Base-by-base conservation (phyloP, 2,329 filamentous ascomycete species). In the Plenodomus lindquistii region DNA sequence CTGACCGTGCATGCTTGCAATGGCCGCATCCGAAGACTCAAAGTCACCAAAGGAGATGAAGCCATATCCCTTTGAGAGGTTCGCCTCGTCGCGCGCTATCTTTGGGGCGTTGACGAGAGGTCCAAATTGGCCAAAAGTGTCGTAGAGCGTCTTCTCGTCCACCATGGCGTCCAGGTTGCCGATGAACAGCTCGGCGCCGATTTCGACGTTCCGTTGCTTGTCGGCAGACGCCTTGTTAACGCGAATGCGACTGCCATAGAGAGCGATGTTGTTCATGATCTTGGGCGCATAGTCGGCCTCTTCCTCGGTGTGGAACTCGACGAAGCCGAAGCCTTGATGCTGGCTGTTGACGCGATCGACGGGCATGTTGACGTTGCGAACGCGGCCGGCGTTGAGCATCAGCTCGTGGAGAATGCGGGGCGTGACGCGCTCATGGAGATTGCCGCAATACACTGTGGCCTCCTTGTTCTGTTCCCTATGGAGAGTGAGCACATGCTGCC, bases 261-360 rank as follows among this genome's bases (percentile, higher is more conserved):
- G 79, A 52, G 92, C 87, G 60, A 97, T 87, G 70, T 93, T 90
- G 76, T 97, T 97, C 88, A 97, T 95, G 61, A 97, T 90, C 69
- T 93, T 88, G 62, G 91, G 89, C 18, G 94, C 93, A 77, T 99
- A 99, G 72, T 97, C 94, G 64, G 94, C 94, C 73, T 97, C 94
- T 67, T 91, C 86, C 71, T 96, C 91, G 60, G 88, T 92, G 69
- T 91, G 93, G 74, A 97, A 99, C 75, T 99, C 94, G 74, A 99
- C 94, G 75, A 99, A 99, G 65, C 94, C 94, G 79, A 97, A 99
- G 63, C 94, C 94, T 76, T 97, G 94, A 74, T 99, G 94, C 48
- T 87, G 88, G 70, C 97, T 91, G 39, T 94, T 97, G 62, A 99
- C 94, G 73, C 94, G 90, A 75, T 99, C 94, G 80, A 97, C 96